Base-by-base conservation (phyloP, 371 early-diverging fungal species). In the Zychaea mexicana region DNA sequence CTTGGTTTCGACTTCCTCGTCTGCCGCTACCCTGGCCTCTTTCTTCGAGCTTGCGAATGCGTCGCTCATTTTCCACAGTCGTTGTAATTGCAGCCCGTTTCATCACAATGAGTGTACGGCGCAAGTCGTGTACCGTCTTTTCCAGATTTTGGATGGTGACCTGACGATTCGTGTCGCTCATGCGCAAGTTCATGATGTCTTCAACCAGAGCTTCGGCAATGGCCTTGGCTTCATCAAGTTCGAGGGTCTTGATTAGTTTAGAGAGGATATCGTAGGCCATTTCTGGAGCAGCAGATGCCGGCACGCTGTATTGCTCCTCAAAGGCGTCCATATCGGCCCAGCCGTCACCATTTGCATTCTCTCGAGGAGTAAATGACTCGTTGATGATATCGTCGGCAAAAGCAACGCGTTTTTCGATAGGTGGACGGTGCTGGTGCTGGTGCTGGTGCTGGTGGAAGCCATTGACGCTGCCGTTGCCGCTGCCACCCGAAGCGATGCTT, bases 121-220 rank as follows among this genome's bases (percentile, higher is more conserved):
- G 86, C 33, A 94, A 74, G 55, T 93, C 92, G 46, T 80, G 72
- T 0, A 91, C 85, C 10, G 83, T 83, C 71, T 90, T 89, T 58
- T 95, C 94, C 52, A 85, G 76, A 24, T 85, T 81, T 7, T 71
- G 73, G 19, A 90, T 76, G 32, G 85, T 83, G 13, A 81, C 78
- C 45, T 85, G 86, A 1, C 82, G 78, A 28, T 84, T 80, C 57
- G 85, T 80, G 22, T 89, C 86, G 21, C 81, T 76, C 59, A 89
- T 79, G 2, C 90, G 86, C 3, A 89, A 76, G n/a, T 79, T 77
- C 57, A 95, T 86, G 38, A 95, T 81, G 69, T 94, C 94, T 33
- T 94, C 91, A 46, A 94, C 80, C 12, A 94, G 72, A 56, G 88
- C 73, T 69, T 91, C 89, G 1, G 88, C 64, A 59, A 95, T 82